Conservation (phyloP, 148 eudicot genomes). For the Rhododendron mucronatum region DNA sequence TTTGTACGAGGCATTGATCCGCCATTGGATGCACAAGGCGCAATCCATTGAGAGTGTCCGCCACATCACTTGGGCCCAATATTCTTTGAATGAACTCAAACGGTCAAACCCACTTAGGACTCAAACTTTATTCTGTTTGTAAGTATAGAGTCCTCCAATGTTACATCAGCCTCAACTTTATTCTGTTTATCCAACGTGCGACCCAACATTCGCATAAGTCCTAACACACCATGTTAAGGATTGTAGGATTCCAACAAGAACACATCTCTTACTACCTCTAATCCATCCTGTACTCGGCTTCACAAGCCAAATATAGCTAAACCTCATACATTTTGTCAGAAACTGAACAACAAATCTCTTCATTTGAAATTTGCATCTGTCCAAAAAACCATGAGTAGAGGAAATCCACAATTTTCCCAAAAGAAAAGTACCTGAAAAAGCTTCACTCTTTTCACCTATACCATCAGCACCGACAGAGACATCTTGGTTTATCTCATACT, state of each 20-base stretch:
- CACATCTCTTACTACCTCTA: not conserved
- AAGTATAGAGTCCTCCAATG: too few species aligned
- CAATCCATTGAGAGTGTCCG: not conserved
- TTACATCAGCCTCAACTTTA: not conserved
- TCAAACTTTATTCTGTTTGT: too few species aligned
- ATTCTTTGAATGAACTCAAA: too few species aligned
- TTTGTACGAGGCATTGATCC: not conserved
- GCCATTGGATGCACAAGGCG: not conserved
- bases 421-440: conserved; percentile 20
- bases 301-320: not conserved
- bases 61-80: not conserved
- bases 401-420: not conserved
- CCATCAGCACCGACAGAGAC: not conserved
- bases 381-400: not conserved
- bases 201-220: not conserved
- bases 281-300: not conserved
- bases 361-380: not conserved
- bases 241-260: not conserved
- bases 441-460: conserved; percentile 8
- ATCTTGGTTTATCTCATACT: not conserved
- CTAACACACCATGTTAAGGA: not conserved
- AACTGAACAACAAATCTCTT: not conserved
- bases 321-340: not conserved
- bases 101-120: too few species aligned
- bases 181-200: not conserved